Conservation (phyloP, 2,329 filamentous ascomycete species). For the Penicillium sp. region DNA sequence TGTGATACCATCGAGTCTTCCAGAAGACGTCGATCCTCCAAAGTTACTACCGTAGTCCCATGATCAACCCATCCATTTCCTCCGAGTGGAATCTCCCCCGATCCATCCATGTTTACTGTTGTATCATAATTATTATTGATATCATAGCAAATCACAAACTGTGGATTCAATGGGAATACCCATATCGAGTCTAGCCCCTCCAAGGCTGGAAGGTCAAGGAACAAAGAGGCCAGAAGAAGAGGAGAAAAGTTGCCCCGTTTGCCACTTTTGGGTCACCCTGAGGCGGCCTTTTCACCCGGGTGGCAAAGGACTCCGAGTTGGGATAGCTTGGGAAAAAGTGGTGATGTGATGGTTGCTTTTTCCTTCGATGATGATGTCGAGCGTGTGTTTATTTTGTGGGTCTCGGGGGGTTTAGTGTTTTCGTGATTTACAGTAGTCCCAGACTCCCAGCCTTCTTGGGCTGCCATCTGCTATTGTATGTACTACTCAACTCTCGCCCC, state of each 20-base stretch:
- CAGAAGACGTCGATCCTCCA: slow-evolving; percentile 7
- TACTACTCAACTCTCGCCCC: no score
- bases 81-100: background rate
- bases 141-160: background rate
- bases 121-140: background rate
- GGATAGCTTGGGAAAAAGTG: background rate
- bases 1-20: slow-evolving; percentile 2
- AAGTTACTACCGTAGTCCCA: background rate
- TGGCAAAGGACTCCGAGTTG: slow-evolving; percentile 11
- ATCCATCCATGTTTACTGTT: background rate
- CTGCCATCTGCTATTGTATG: background rate
- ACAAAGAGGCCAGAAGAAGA: background rate
- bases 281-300: background rate
- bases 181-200: background rate
- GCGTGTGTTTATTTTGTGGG: slow-evolving; percentile 31
- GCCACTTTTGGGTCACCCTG: slow-evolving; percentile 6
- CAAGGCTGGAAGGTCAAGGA: background rate
- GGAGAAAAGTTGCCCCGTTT: slow-evolving; percentile 3
- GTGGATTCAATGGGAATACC: background rate
- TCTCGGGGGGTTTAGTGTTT: slow-evolving; percentile 12
- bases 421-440: background rate
- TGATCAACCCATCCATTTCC: background rate
- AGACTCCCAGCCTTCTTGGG: background rate
- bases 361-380: slow-evolving; percentile 27
- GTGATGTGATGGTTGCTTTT: slow-evolving; percentile 9